A percentile compares a stretch with the other conserved stretches of the same genome.
Conservation (phyloP, 192 early-diverging fungal genomes). For the Backusella australiensis region DNA sequence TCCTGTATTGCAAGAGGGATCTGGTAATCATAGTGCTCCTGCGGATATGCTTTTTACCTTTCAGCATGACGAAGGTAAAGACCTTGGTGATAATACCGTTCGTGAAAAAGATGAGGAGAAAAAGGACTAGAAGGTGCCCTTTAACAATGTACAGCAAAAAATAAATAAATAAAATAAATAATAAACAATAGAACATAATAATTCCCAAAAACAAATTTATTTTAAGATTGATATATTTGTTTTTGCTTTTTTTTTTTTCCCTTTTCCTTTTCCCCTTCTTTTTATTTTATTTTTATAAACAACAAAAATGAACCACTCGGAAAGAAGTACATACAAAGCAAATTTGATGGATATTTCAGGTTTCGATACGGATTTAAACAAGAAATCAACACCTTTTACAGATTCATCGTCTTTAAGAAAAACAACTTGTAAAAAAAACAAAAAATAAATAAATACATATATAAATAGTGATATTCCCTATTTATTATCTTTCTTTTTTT, state of each 20-base stretch:
- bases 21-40: not conserved
- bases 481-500: not conserved
- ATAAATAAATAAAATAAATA: not conserved
- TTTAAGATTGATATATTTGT: not conserved
- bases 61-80: not conserved
- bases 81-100: not conserved
- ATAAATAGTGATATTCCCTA: not conserved
- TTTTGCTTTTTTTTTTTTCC: not conserved
- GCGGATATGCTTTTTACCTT: not conserved
- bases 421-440: not conserved
- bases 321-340: not conserved
- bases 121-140: not conserved
- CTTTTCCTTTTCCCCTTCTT: not conserved
- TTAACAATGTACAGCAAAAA: not conserved
- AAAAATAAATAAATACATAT: not conserved
- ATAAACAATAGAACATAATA: not conserved
- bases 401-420: not conserved
- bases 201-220: not conserved
- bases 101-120: not conserved
- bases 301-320: not conserved
- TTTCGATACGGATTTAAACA: not conserved
- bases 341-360: not conserved
- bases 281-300: too few relatives aligned
- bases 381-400: not conserved
- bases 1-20: not conserved